A percentile compares a stretch with the other conserved stretches of the same genome.
Evolutionary conservation across 257 asterid species (phyloP).

Genomic region (Apocynum venetum): DNA sequence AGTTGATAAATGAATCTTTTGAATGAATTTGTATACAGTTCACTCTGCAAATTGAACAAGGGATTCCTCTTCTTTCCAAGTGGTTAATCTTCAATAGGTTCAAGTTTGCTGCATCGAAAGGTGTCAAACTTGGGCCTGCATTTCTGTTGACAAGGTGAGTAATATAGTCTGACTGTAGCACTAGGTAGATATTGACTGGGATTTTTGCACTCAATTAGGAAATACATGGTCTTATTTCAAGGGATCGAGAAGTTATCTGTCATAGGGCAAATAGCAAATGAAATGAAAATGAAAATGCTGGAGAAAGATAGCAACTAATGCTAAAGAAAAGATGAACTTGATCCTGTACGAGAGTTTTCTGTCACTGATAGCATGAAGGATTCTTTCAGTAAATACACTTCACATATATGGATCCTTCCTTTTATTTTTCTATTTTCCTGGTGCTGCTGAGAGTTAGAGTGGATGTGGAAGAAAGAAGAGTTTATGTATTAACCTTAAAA

Average conservation of each 20-base stretch:
- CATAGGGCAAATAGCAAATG: neutral
- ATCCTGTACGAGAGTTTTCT: slow-evolving; percentile 2
- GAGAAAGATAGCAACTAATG: neutral
- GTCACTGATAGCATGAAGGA: neutral
- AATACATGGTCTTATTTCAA: neutral
- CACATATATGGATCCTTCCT: neutral
- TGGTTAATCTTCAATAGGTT: slow-evolving; percentile 91
- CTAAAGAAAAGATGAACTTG: neutral
- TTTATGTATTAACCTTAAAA: neutral
- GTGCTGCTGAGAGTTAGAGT: neutral
- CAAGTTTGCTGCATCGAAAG: slow-evolving; percentile 86
- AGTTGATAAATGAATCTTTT: slow-evolving; percentile 9
- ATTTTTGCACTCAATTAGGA: neutral
- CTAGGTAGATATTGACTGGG: neutral
- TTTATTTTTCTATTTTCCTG: neutral
- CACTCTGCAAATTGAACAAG: slow-evolving; percentile 93
- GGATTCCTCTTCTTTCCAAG: slow-evolving; percentile 84
- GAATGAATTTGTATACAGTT: slow-evolving; percentile 48
- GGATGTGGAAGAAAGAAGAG: neutral
- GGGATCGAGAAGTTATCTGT: neutral
- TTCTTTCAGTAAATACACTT: neutral
- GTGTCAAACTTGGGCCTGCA: slow-evolving; percentile 81
- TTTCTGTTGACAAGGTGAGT: slow-evolving; percentile 82
- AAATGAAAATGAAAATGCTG: neutral
- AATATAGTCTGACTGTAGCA: slow-evolving; percentile 17